Percentiles rank a stretch among this genome's conserved stretches.
Conservation (phyloP, 108 stramenopile species). For the Seminavis robusta region DNA sequence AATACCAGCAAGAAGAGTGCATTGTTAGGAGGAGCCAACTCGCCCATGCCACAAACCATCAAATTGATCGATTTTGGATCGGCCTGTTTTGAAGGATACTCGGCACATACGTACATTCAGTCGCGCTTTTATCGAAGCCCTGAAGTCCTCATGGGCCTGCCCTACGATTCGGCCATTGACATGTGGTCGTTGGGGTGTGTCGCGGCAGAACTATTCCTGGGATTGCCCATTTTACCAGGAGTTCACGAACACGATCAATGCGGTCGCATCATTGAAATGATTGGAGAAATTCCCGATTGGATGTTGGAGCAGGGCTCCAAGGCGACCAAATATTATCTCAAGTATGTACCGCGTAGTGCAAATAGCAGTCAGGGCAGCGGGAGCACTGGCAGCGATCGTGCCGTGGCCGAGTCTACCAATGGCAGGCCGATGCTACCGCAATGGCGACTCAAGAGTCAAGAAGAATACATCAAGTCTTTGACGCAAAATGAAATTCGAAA, state of each 20-base stretch:
- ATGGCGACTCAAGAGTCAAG: conserved; percentile 66
- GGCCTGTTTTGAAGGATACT: conserved; percentile 88
- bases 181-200: conserved; percentile 98
- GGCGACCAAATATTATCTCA: conserved; percentile 59
- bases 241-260: conserved; percentile 95
- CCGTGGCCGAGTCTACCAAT: conserved; percentile 10
- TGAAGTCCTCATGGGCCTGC: conserved; percentile 90
- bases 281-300: conserved; percentile 84
- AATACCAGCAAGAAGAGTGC: background rate
- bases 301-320: conserved; percentile 84
- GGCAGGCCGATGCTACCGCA: no score
- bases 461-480: conserved; percentile 70
- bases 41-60: conserved; percentile 31
- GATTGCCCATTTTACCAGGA: conserved; percentile 95
- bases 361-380: conserved; percentile 3
- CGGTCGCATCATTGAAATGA: conserved; percentile 92
- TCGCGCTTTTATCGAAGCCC: conserved; percentile 98
- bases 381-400: conserved; percentile 1
- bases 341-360: conserved; percentile 14
- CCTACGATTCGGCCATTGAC: conserved; percentile 95
- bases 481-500: conserved; percentile 59
- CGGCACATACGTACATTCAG: conserved; percentile 95
- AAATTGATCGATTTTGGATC: conserved; percentile 98
- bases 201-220: conserved; percentile 92
- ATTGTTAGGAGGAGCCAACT: no score